Percentiles rank a stretch among this genome's conserved stretches.
These are phyloP conservation scores for Neonectria ditissima DNA, from an alignment of 2,329 filamentous ascomycete species.

Conservation along the genomic window DNA sequence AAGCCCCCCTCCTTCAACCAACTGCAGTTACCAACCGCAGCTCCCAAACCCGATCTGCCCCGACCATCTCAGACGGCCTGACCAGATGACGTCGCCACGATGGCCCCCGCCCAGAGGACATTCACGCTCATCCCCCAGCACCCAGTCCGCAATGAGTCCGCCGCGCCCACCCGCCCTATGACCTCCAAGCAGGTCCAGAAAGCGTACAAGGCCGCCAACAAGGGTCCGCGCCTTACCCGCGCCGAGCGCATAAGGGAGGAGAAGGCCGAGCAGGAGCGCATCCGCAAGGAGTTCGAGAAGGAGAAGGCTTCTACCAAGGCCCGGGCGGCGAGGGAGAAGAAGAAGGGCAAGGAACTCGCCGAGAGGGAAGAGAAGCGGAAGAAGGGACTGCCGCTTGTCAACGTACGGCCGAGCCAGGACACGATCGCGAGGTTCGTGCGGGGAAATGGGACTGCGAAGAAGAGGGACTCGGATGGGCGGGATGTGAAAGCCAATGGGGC, in stretches of 20 bases:
- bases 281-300: slow-evolving; percentile 63
- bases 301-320: slow-evolving; percentile 62
- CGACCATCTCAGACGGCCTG: neutral
- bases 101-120: slow-evolving; percentile 55
- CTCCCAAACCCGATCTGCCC: neutral
- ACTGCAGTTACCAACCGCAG: neutral
- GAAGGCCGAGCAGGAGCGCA: slow-evolving; percentile 65
- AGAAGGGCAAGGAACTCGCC: slow-evolving; percentile 64
- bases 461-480: slow-evolving; percentile 44
- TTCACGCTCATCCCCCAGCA: slow-evolving; percentile 58
- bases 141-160: slow-evolving; percentile 37
- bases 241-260: slow-evolving; percentile 55
- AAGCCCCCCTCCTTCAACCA: slow-evolving; percentile 6
- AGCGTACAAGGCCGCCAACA: slow-evolving; percentile 52
- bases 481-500: slow-evolving; percentile 19
- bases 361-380: slow-evolving; percentile 63
- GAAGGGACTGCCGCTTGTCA: slow-evolving; percentile 65
- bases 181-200: slow-evolving; percentile 57
- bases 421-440: slow-evolving; percentile 66
- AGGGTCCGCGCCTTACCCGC: slow-evolving; percentile 53
- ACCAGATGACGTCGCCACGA: slow-evolving; percentile 42
- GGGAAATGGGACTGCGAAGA: slow-evolving; percentile 48
- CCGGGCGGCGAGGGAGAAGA: slow-evolving; percentile 64
- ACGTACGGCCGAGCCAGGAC: slow-evolving; percentile 67
- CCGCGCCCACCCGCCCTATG: slow-evolving; percentile 49